Evolutionary conservation across 164 flowering plant species (phyloP).

Genomic region (Stephania japonica): DNA sequence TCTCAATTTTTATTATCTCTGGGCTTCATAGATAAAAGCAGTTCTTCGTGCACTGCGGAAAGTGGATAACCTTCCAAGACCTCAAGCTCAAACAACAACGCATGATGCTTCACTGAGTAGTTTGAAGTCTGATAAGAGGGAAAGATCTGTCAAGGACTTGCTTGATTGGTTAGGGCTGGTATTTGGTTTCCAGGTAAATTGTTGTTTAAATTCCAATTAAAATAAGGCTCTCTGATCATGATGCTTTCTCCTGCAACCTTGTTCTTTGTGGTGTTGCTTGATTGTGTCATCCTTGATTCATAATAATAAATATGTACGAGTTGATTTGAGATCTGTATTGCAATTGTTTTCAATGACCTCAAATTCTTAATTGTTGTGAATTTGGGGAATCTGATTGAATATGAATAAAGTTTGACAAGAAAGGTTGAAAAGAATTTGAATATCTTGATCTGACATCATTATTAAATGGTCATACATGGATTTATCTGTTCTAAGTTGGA

Average conservation of each 20-base stretch:
- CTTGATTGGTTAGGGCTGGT: constrained; percentile 85
- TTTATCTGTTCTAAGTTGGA: background rate
- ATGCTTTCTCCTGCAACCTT: no score
- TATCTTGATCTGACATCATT: background rate
- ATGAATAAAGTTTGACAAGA: background rate
- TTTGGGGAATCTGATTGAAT: background rate
- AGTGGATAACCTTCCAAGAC: constrained; percentile 58
- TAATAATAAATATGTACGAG: no score
- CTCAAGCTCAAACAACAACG: constrained; percentile 24
- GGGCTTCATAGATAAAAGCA: constrained; percentile 63
- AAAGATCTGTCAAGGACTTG: constrained; percentile 55
- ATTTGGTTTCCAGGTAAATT: constrained; percentile 92
- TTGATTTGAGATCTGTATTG: background rate
- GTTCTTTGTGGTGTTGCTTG: constrained; percentile 3
- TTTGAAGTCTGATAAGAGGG: constrained; percentile 31
- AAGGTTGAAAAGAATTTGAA: background rate
- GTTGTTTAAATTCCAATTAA: background rate
- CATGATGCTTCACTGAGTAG: constrained; percentile 15
- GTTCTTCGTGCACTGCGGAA: constrained; percentile 66
- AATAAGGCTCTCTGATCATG: no score
- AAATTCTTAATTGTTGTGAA: background rate
- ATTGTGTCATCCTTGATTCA: background rate
- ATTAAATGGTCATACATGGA: background rate
- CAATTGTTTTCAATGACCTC: background rate
- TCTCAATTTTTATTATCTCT: background rate